Evolutionary conservation across 2,329 filamentous ascomycete genomes (phyloP).

Genomic region (Alternaria rosae): DNA sequence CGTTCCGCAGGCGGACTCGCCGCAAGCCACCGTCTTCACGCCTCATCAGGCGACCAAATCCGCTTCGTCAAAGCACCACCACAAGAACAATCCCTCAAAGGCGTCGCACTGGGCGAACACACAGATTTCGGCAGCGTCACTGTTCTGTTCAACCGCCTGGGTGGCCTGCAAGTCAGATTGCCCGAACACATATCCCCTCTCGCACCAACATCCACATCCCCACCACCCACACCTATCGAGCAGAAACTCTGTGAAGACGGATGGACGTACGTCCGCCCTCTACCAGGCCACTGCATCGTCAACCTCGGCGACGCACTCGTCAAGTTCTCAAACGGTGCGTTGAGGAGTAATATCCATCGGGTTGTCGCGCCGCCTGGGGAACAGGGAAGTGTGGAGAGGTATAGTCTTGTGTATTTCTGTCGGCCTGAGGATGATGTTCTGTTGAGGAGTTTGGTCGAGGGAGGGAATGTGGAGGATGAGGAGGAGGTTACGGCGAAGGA

Average conservation of each 20-base stretch:
- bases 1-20: slow-evolving; percentile 50
- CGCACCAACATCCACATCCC: not conserved
- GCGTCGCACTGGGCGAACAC: slow-evolving; percentile 60
- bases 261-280: slow-evolving; percentile 63
- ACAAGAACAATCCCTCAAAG: slow-evolving; percentile 53
- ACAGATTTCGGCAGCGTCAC: slow-evolving; percentile 66
- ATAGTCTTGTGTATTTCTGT: slow-evolving; percentile 64
- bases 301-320: slow-evolving; percentile 60
- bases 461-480: slow-evolving; percentile 27
- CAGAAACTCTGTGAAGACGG: slow-evolving; percentile 33
- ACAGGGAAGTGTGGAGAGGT: slow-evolving; percentile 51
- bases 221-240: slow-evolving; percentile 10
- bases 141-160: slow-evolving; percentile 64
- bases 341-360: slow-evolving; percentile 57
- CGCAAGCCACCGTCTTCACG: slow-evolving; percentile 56
- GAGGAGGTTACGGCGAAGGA: slow-evolving; percentile 52
- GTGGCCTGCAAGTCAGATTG: slow-evolving; percentile 62
- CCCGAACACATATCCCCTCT: slow-evolving; percentile 40
- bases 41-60: slow-evolving; percentile 61
- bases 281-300: slow-evolving; percentile 57
- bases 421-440: slow-evolving; percentile 53
- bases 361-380: slow-evolving; percentile 59
- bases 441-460: slow-evolving; percentile 39
- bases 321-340: slow-evolving; percentile 52
- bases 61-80: slow-evolving; percentile 61